Evolutionary conservation across 31 red algal genomes (phyloP), one percentile per base, ranked within the genome.

Genomic region (Asparagopsis taxiformis): DNA sequence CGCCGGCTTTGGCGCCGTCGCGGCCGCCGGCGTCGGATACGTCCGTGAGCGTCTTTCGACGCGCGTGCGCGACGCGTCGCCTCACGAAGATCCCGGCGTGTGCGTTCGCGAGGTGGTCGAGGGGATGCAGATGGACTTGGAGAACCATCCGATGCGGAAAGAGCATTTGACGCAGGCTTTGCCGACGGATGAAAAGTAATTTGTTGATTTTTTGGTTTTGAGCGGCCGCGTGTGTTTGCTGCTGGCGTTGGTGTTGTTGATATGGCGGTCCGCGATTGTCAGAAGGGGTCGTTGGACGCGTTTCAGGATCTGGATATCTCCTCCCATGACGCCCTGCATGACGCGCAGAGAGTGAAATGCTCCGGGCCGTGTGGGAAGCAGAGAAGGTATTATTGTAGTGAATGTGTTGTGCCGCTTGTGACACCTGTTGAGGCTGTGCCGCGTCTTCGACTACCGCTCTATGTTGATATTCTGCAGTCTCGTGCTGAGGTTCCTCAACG

Each of bases 381-480:
- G 28, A 59, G 76, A 13, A 61, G 76, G 9, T 80, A 80, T 21
- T 80, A 59, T 48, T 80, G 76, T 37, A 59, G 61, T 10, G 76
- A 80, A 37, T 80, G 76, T 24, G n/a, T 80, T 25, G 31, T 67
- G 19, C 64, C 62, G 51, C 64, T 80, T 19, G 63, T 80, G 15
- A 43, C 62, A 21, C 21, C 46, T 19, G 33, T 24, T 31, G 23
- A 48, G 46, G 52, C 48, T 29, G 59, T 67, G 44, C 76, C 76
- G 3, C 33, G 50, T 19, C 51, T 80, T 2, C 37, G 21, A 30
- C 68, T 84, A 54, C 80, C 80, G 1, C 52, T 84, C 11, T 34
- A 69, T 5, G 31, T 84, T 0, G 44, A 74, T 38, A 84, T 87
- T 38, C 72, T 87, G 20, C 82, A 87, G 50, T 70, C 82, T 19